A percentile compares a stretch with the other conserved stretches of the same genome.
Evolutionary conservation across 2,329 filamentous ascomycete species (phyloP).

Genomic region (Phialophora tarda): DNA sequence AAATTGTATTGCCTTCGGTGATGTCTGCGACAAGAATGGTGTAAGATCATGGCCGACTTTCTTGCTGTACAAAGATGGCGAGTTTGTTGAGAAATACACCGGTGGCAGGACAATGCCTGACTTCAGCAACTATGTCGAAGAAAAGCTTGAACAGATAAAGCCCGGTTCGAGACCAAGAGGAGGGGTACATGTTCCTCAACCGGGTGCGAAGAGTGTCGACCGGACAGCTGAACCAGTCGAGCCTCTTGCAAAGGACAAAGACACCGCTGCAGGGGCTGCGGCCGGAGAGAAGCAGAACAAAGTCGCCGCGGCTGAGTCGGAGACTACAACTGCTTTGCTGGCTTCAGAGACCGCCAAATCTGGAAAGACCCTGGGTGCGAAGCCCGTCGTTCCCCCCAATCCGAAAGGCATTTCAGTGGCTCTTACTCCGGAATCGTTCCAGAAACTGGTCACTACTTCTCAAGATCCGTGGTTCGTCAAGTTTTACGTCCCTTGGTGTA

Average conservation of each 20-base stretch:
- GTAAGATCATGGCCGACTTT: slow-evolving; percentile 78
- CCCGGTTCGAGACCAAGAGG: slow-evolving; percentile 77
- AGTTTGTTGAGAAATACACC: slow-evolving; percentile 65
- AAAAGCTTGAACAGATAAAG: slow-evolving; percentile 74
- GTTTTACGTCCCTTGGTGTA: slow-evolving; percentile 97
- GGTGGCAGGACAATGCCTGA: slow-evolving; percentile 71
- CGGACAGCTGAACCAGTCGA: slow-evolving; percentile 47
- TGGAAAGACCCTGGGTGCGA: slow-evolving; percentile 58
- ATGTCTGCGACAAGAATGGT: slow-evolving; percentile 72
- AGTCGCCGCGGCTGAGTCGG: slow-evolving; percentile 44
- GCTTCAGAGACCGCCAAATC: slow-evolving; percentile 47
- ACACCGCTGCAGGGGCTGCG: slow-evolving; percentile 47
- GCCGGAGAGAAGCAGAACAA: slow-evolving; percentile 52
- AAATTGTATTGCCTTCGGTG: slow-evolving; percentile 83
- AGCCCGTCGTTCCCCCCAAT: slow-evolving; percentile 66
- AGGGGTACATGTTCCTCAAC: slow-evolving; percentile 71
- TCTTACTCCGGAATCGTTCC: slow-evolving; percentile 83
- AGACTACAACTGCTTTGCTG: slow-evolving; percentile 43
- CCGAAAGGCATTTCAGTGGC: slow-evolving; percentile 74
- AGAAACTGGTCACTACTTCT: slow-evolving; percentile 81
- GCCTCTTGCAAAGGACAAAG: slow-evolving; percentile 51
- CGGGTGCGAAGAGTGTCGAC: slow-evolving; percentile 65
- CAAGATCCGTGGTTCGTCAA: slow-evolving; percentile 98
- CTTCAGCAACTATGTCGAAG: slow-evolving; percentile 75
- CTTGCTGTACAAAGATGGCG: slow-evolving; percentile 78